These are phyloP conservation scores for Sextonia rubra DNA, from an alignment of 164 flowering plant genomes.

Conservation along the genomic window DNA sequence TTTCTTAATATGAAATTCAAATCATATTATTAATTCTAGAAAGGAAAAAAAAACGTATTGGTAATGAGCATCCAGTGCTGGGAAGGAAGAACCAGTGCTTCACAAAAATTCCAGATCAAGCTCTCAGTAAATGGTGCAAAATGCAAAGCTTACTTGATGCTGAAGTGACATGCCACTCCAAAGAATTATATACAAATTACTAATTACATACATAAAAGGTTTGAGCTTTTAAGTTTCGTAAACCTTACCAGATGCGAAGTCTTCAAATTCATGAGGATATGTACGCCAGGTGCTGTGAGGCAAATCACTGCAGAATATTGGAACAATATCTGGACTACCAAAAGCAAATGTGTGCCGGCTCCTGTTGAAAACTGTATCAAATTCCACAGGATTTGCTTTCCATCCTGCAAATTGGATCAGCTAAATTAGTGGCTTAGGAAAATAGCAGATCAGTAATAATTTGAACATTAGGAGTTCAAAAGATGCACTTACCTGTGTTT, in stretches of 20 bases:
- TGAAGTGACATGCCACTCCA: background rate
- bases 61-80: no score
- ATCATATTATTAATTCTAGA: no score
- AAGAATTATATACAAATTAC: background rate
- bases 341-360: conserved; percentile 76
- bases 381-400: conserved; percentile 98
- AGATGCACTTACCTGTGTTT: no score
- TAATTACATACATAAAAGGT: no score
- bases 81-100: no score
- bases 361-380: conserved; percentile 90
- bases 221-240: background rate
- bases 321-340: conserved; percentile 97
- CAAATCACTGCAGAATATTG: conserved; percentile 89
- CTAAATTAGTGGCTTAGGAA: conserved; percentile 6
- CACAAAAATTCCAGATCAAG: no score
- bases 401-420: conserved; percentile 55
- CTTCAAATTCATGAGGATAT: conserved; percentile 92
- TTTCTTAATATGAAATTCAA: no score
- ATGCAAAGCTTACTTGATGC: background rate
- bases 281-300: conserved; percentile 83
- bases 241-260: conserved; percentile 82
- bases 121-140: background rate
- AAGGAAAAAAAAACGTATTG: no score
- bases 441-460: background rate
- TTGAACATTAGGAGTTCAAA: background rate